A percentile compares a stretch with the other conserved stretches of the same genome.
phyloP scores from a whole-genome alignment of 768 basidiomycete genomes.

The Kwoniella newhampshirensis region DNA sequence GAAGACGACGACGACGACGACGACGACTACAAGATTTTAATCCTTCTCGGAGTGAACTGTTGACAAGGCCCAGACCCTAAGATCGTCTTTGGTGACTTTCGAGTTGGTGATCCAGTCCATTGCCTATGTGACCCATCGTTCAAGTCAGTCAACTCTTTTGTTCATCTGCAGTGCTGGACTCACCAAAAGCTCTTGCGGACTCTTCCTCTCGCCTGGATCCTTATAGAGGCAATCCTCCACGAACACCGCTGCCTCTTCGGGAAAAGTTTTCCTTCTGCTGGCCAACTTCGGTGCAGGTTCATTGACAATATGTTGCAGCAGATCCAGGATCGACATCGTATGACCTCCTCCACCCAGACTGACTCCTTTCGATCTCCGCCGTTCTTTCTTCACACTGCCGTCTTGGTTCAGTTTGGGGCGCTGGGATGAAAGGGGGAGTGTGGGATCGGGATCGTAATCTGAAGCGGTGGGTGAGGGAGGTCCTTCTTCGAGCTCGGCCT shows the following conservation, averaged over 20 bases:
- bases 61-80: conserved; percentile 33
- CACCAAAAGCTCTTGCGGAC: conserved; percentile 75
- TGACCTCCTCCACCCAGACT: conserved; percentile 89
- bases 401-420: conserved; percentile 53
- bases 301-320: conserved; percentile 97
- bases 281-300: conserved; percentile 90
- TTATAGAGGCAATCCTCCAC: conserved; percentile 88
- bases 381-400: conserved; percentile 71
- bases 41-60: conserved; percentile 2
- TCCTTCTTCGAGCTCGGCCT: conserved; percentile 14
- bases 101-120: conserved; percentile 40
- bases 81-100: conserved; percentile 31
- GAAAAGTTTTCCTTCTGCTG: conserved; percentile 64
- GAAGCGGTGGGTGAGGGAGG: neutral
- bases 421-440: conserved; percentile 34
- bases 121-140: conserved; percentile 12
- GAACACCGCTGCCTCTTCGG: conserved; percentile 74
- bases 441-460: conserved; percentile 36
- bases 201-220: conserved; percentile 76
- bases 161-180: conserved; percentile 23
- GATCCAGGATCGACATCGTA: conserved; percentile 97
- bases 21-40: neutral
- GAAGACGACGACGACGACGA: neutral
- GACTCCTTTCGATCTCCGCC: conserved; percentile 69
- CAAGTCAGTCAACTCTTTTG: neutral